phyloP scores from a whole-genome alignment of 805 yeast genomes.

The Pichia paraexigua region DNA sequence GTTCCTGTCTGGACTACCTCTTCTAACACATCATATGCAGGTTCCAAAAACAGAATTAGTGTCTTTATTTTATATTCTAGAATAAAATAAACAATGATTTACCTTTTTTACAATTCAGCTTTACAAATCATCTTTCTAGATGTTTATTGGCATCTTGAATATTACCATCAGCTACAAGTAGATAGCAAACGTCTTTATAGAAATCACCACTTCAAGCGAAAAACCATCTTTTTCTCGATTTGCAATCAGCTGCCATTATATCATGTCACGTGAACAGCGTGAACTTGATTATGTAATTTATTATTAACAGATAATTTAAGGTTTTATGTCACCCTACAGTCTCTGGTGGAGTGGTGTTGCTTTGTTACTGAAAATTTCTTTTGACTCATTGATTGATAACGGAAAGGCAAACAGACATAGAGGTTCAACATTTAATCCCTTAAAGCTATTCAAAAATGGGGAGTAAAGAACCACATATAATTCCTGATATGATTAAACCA shows the following conservation, averaged over 20 bases:
- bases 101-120: background rate
- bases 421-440: no score
- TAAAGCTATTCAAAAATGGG: background rate
- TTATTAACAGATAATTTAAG: no score
- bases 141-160: constrained; percentile 2
- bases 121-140: constrained; percentile 1
- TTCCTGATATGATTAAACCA: constrained; percentile 17
- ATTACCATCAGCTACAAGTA: background rate
- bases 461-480: background rate
- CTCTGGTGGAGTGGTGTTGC: no score
- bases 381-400: no score
- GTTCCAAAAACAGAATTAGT: background rate
- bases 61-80: constrained; percentile 5
- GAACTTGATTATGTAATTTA: no score
- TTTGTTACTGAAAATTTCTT: no score
- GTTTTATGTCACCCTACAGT: no score
- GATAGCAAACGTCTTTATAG: no score
- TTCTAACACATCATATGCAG: constrained; percentile 5
- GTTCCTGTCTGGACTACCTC: constrained; percentile 3
- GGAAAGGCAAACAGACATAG: no score
- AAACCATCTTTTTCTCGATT: constrained; percentile 5
- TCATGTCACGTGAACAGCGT: no score
- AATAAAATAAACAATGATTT: background rate
- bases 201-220: no score
- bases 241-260: no score